Percentiles rank a stretch among this genome's conserved stretches.
phyloP scores from a whole-genome alignment of 345 rosid genomes.

The Jatropha curcas region DNA sequence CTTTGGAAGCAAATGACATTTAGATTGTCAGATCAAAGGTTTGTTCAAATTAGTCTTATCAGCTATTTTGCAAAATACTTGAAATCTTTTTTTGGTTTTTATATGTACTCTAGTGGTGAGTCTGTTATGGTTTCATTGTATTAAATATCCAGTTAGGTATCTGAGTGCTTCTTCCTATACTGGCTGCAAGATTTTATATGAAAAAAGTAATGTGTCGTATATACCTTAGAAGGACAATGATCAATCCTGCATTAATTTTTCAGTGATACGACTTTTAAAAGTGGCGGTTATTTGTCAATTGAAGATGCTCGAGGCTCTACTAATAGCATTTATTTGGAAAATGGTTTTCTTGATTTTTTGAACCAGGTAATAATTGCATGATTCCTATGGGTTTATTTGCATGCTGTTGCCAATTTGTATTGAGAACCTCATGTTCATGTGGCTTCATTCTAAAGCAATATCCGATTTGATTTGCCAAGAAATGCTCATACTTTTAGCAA shows the following conservation, averaged over 20 bases:
- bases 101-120: neutral
- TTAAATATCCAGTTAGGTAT: neutral
- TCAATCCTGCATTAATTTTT: constrained; percentile 18
- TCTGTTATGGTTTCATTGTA: neutral
- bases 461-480: neutral
- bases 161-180: neutral
- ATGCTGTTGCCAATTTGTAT: neutral
- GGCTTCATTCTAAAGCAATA: neutral
- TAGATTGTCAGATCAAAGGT: constrained; percentile 76
- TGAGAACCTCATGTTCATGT: neutral
- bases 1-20: constrained; percentile 93
- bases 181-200: neutral
- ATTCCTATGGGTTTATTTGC: neutral
- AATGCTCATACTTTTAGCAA: neutral
- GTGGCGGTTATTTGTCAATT: constrained; percentile 58
- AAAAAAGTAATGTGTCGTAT: neutral
- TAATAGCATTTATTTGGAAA: constrained; percentile 50
- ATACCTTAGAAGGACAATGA: neutral
- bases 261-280: constrained; percentile 42
- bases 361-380: constrained; percentile 49
- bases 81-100: neutral
- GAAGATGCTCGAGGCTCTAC: constrained; percentile 60
- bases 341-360: constrained; percentile 72
- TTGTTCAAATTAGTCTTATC: constrained; percentile 22
- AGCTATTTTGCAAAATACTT: neutral